These are phyloP conservation scores for Pseudopithomyces chartarum DNA, from an alignment of 2,329 filamentous ascomycete species.

Conservation along the genomic window DNA sequence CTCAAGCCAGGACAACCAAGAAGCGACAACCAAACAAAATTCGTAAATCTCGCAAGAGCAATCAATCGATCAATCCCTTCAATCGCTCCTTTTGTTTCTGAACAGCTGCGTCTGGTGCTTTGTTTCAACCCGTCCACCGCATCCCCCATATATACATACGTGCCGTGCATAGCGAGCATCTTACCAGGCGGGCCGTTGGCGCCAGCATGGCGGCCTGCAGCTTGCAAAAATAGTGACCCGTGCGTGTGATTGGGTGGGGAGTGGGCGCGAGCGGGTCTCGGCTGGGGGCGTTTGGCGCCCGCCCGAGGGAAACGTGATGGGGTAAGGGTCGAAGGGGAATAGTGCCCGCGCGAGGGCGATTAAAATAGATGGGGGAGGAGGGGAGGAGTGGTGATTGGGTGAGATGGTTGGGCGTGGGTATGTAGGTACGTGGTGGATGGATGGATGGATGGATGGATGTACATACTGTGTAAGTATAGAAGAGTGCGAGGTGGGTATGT, in stretches of 20 bases:
- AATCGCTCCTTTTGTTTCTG: not conserved
- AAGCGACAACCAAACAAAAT: conserved; percentile 2
- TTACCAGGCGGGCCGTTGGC: not conserved
- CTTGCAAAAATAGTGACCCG: conserved; percentile 3
- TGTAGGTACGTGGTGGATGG: too few species aligned
- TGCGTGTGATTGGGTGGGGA: not conserved
- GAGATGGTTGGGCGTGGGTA: not conserved
- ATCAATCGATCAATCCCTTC: not conserved
- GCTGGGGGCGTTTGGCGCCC: not conserved
- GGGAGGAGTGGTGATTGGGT: not conserved
- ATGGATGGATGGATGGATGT: not conserved
- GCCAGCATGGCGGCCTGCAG: not conserved
- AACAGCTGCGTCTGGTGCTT: not conserved
- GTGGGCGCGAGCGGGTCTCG: not conserved
- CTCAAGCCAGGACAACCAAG: not conserved
- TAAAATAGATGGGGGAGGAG: conserved; percentile 4
- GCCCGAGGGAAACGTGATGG: not conserved
- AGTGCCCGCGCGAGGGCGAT: not conserved
- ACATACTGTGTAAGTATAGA: not conserved
- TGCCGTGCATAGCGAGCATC: not conserved
- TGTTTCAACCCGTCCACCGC: not conserved
- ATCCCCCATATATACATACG: not conserved
- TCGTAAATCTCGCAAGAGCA: not conserved
- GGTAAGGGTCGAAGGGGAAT: not conserved
- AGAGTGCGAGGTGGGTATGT: too few species aligned